Conservation (phyloP, 1,139 yeast species). For the Diutina catenulata region DNA sequence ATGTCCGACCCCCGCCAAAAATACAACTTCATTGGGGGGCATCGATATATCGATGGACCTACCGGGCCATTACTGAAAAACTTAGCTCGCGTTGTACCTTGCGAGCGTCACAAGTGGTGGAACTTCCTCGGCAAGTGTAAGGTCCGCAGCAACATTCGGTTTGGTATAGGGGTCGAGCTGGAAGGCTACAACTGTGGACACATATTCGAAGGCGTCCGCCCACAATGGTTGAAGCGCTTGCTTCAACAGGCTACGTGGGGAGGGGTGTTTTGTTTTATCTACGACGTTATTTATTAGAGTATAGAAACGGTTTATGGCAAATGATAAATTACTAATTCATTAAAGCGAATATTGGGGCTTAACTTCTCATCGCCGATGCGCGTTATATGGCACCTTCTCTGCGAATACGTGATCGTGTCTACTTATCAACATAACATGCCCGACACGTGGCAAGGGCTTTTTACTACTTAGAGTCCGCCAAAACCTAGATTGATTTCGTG, state of each 20-base stretch:
- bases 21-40: conserved; percentile 74
- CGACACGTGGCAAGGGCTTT: no score
- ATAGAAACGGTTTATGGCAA: no score
- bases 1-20: conserved; percentile 66
- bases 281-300: conserved; percentile 46
- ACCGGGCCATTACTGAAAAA: conserved; percentile 79
- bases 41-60: conserved; percentile 88
- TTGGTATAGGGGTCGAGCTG: conserved; percentile 83
- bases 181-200: conserved; percentile 67
- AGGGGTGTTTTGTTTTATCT: conserved; percentile 52
- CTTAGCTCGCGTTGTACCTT: conserved; percentile 52
- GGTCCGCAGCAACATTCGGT: conserved; percentile 56
- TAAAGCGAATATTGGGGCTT: no score
- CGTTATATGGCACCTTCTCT: no score
- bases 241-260: conserved; percentile 56
- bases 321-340: no score
- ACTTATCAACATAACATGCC: no score
- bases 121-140: conserved; percentile 66
- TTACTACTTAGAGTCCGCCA: no score
- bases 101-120: conserved; percentile 77
- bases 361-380: no score
- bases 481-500: no score
- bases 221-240: conserved; percentile 32
- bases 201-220: conserved; percentile 39
- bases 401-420: no score